Conservation (phyloP, 352 stramenopile species). For the Heterotrichella gracilis region DNA sequence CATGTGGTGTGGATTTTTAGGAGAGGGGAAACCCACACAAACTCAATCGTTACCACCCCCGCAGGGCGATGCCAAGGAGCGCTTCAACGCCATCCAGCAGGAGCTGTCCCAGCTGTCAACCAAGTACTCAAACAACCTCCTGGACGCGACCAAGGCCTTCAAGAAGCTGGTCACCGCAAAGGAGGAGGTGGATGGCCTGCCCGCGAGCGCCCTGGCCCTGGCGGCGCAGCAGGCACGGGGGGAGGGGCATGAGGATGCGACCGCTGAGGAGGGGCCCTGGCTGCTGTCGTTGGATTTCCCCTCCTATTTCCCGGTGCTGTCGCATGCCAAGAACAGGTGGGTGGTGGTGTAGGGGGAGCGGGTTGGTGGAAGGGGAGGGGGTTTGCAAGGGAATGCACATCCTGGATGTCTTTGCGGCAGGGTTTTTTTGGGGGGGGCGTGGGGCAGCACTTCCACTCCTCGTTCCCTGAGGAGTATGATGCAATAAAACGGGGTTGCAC, state of each 20-base stretch:
- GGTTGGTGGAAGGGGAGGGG: too few species aligned
- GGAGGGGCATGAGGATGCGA: conserved; percentile 30
- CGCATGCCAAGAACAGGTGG: conserved; percentile 55
- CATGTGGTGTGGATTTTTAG: too few species aligned
- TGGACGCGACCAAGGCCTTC: conserved; percentile 78
- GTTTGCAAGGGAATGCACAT: too few species aligned
- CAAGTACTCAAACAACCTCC: conserved; percentile 75
- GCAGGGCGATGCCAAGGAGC: too few species aligned
- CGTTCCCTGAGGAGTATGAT: too few species aligned
- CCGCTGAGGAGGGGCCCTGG: conserved; percentile 48
- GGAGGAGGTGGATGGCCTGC: conserved; percentile 46
- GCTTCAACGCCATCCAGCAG: conserved; percentile 80
- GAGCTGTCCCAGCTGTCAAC: conserved; percentile 55
- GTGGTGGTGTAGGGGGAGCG: too few species aligned
- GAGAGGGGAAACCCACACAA: too few species aligned
- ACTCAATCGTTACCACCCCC: too few species aligned
- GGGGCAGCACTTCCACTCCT: too few species aligned
- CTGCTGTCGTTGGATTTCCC: conserved; percentile 63
- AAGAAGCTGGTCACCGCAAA: conserved; percentile 44
- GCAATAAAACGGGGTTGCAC: too few species aligned
- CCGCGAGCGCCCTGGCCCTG: conserved; percentile 48
- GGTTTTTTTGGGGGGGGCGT: too few species aligned
- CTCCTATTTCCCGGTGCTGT: conserved; percentile 68
- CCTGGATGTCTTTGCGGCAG: too few species aligned
- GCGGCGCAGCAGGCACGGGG: conserved; percentile 36